These are phyloP conservation scores for Penicillium odoratum DNA, from an alignment of 495 filamentous ascomycete species.

Conservation along the genomic window DNA sequence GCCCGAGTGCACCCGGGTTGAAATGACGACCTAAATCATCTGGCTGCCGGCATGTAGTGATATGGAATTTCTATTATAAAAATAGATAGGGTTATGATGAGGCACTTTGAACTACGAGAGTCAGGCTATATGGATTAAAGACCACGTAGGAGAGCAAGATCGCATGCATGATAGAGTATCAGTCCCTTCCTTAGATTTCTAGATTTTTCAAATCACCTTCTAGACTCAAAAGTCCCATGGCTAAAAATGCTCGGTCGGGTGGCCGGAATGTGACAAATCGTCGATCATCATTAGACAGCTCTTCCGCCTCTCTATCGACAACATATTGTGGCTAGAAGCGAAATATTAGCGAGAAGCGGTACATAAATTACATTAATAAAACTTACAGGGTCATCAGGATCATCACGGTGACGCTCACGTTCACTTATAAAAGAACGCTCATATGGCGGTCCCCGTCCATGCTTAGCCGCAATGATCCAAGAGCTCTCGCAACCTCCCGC, in stretches of 20 bases:
- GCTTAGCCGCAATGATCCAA: slow-evolving; percentile 71
- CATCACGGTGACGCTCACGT: slow-evolving; percentile 8
- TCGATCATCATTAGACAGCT: slow-evolving; percentile 42
- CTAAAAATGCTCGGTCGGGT: slow-evolving; percentile 50
- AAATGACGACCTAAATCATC: neutral
- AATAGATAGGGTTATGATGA: no score
- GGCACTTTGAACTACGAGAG: no score
- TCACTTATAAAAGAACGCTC: slow-evolving; percentile 41
- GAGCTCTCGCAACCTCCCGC: slow-evolving; percentile 78
- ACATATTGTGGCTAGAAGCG: slow-evolving; percentile 19
- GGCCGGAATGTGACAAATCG: slow-evolving; percentile 50
- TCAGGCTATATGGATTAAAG: no score
- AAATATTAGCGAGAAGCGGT: slow-evolving; percentile 2
- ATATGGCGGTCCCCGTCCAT: slow-evolving; percentile 77
- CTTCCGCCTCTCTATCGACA: slow-evolving; percentile 10
- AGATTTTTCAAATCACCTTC: slow-evolving; percentile 56
- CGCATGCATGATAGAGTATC: neutral
- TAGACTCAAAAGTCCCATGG: slow-evolving; percentile 58
- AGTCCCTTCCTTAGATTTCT: slow-evolving; percentile 25
- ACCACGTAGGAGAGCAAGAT: no score
- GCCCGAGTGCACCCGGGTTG: neutral
- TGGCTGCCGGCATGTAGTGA: no score
- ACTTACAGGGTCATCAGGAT: slow-evolving; percentile 17
- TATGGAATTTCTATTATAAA: no score
- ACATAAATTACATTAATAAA: neutral